A percentile compares a stretch with the other conserved stretches of the same genome.
These are phyloP conservation scores for Rubroboletus pulcherrimus DNA, from an alignment of 768 basidiomycete species.

Conservation along the genomic window DNA sequence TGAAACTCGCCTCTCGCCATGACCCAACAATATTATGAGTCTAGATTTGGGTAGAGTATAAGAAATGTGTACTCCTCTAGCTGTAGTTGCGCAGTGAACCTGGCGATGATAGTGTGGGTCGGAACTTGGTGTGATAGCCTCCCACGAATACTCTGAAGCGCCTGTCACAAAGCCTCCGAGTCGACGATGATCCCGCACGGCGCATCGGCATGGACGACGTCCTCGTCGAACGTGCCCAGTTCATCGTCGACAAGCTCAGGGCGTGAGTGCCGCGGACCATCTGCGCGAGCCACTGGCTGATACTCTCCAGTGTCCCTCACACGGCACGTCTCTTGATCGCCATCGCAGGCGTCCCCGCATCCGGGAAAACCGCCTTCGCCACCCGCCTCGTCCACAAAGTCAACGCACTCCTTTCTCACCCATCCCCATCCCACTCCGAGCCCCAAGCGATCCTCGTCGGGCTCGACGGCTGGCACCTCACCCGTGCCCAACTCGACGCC, in stretches of 20 bases:
- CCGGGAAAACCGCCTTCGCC: constrained; percentile 82
- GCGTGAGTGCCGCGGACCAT: constrained; percentile 28
- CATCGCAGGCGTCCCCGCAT: constrained; percentile 76
- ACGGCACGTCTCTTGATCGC: constrained; percentile 60
- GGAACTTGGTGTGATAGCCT: background rate
- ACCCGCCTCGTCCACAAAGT: constrained; percentile 49
- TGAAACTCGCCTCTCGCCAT: background rate
- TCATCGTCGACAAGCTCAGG: constrained; percentile 36
- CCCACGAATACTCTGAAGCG: background rate
- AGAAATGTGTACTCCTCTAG: background rate
- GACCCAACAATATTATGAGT: background rate
- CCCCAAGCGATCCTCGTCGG: constrained; percentile 61
- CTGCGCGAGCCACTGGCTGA: background rate
- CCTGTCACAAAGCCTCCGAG: background rate
- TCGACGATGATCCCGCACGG: background rate
- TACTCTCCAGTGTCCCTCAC: constrained; percentile 10
- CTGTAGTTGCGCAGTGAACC: background rate
- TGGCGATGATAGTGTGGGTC: background rate
- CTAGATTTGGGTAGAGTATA: background rate
- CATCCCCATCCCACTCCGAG: background rate
- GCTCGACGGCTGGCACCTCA: constrained; percentile 91
- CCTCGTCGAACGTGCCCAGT: constrained; percentile 37
- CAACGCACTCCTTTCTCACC: constrained; percentile 41
- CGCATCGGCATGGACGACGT: constrained; percentile 30
- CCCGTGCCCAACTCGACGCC: constrained; percentile 70